Base-by-base conservation (phyloP, 495 filamentous ascomycete species). In the Penicillium subrubescens region DNA sequence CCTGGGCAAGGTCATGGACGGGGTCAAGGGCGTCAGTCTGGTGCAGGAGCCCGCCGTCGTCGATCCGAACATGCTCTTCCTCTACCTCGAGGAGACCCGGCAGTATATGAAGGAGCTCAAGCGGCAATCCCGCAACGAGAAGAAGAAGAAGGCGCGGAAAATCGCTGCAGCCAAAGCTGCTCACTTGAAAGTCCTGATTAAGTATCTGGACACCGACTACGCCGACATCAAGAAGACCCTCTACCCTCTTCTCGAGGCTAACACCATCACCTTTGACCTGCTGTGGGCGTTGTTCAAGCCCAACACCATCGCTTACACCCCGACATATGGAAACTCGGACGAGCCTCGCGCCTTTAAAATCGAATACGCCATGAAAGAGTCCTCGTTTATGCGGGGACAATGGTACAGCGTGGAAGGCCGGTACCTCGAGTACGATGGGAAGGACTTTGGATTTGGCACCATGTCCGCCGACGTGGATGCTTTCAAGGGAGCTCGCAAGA, bases 231-330 rank as follows among this genome's bases (percentile, higher is more conserved):
- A 94, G 74, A 91, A 92, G 70, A 92, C 88, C 11, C 83, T 97
- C 3, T 91, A 93, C 66, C 92, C 93, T 0, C 83, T 97, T 69
- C 82, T 97, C 17, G 88, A 93, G 62, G 89, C 90, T 56, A 90
- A 91, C 33, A 89, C 89, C 58, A 96, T 97, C 72, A 96, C 93
- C 6, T 97, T 93, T 63, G 93, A 96, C 61, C 84, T 96, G 11
- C 74, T 96, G 5, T 96, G 94, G 94, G 92, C 94, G 3, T 77
- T 97, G 8, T 94, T 92, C 82, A 96, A 96, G 69, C 93, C 94
- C 7, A 94, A 96, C 69, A 92, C 92, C 15, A 86, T 96, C 41
- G 90, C 89, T 1, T 94, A 90, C 68, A 90, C 91, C 0, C 86
- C 87, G 3, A 95, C 92, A 1, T 95, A 96, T 67, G 91, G 90